Evolutionary conservation across 192 early-diverging fungal genomes (phyloP).

Genomic region (Physocladia obscura): DNA sequence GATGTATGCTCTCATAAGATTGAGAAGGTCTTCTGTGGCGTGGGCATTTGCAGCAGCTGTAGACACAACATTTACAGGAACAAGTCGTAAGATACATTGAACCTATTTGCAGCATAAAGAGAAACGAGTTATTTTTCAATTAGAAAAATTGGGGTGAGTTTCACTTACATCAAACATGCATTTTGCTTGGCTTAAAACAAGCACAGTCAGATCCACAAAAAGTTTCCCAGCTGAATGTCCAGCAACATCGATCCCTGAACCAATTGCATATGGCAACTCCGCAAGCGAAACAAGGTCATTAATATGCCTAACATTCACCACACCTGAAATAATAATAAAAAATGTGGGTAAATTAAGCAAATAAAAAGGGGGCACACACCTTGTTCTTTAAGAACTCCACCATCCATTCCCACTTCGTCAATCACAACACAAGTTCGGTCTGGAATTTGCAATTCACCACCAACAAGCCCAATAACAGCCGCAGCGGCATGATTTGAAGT

Average conservation of each 20-base stretch:
- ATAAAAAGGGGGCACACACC: constrained; percentile 6
- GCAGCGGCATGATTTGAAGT: neutral
- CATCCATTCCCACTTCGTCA: constrained; percentile 33
- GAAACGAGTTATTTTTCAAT: neutral
- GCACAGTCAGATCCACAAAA: constrained; percentile 14
- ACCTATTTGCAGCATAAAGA: neutral
- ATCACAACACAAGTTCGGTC: constrained; percentile 35
- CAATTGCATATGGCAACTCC: constrained; percentile 36
- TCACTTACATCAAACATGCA: constrained; percentile 38
- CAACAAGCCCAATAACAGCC: constrained; percentile 26
- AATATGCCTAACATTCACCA: constrained; percentile 33
- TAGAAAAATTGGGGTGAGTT: neutral
- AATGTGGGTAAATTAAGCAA: neutral
- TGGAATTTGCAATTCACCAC: constrained; percentile 34
- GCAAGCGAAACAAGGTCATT: constrained; percentile 25
- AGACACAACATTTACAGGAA: neutral
- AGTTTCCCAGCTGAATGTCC: constrained; percentile 26
- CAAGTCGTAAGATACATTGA: neutral
- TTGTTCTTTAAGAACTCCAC: constrained; percentile 38
- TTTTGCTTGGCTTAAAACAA: constrained; percentile 31
- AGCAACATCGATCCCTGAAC: constrained; percentile 21
- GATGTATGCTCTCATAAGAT: constrained; percentile 8
- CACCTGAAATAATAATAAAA: constrained; percentile 22
- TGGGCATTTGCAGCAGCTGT: neutral
- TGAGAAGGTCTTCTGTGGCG: neutral